Percentiles rank a stretch among this genome's conserved stretches.
Conservation (phyloP, 306 rosid genomes). For the Myrica gale region DNA sequence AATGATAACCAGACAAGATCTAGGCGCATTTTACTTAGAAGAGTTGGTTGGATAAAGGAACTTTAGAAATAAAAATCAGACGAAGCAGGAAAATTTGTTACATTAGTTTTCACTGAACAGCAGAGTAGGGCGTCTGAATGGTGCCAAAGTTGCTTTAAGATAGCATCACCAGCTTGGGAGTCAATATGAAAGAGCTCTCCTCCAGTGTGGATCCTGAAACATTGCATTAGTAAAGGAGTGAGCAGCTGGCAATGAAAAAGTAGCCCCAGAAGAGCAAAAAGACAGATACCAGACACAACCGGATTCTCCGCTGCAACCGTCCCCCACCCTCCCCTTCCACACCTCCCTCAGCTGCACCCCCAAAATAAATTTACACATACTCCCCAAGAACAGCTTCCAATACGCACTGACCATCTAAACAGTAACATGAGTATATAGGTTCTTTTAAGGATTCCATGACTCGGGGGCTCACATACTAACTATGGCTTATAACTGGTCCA, state of each 20-base stretch:
- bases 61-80: background rate
- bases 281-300: too few species aligned
- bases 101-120: conserved; percentile 84
- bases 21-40: background rate
- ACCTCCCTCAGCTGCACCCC: too few species aligned
- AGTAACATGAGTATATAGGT: too few species aligned
- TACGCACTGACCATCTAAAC: too few species aligned
- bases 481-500: too few species aligned
- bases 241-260: background rate
- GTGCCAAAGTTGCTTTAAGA: conserved; percentile 90
- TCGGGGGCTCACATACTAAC: too few species aligned
- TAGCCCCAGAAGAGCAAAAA: too few species aligned
- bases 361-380: too few species aligned
- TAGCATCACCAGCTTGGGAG: conserved; percentile 60
- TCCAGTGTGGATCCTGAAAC: conserved; percentile 68
- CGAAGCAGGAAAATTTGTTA: conserved; percentile 19
- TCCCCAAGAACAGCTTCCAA: too few species aligned
- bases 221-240: background rate
- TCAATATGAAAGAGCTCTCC: conserved; percentile 61
- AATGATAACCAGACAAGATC: background rate
- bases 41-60: background rate
- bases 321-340: too few species aligned
- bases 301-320: too few species aligned
- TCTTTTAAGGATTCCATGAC: too few species aligned
- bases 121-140: conserved; percentile 93